Percentiles rank a stretch among this genome's conserved stretches.
phyloP scores from a whole-genome alignment of 768 basidiomycete species.

The Hydnomerulius pinastri region DNA sequence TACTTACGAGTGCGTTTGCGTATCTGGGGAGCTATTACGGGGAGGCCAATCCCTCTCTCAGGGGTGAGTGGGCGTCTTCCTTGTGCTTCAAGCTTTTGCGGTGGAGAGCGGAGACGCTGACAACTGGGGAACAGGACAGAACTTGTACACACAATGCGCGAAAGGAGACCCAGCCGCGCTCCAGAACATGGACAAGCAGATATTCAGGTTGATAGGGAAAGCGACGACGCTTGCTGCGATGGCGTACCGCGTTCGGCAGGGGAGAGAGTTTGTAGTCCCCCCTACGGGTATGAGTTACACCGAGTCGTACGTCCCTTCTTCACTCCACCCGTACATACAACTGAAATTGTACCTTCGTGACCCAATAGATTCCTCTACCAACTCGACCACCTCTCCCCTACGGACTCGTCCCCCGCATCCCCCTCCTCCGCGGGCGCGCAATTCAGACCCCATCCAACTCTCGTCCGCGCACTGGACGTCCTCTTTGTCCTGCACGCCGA shows the following conservation, averaged over 20 bases:
- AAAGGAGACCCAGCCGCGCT: constrained; percentile 66
- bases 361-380: constrained; percentile 77
- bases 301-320: constrained; percentile 56
- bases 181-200: constrained; percentile 88
- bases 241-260: constrained; percentile 92
- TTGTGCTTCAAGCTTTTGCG: background rate
- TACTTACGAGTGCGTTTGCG: constrained; percentile 83
- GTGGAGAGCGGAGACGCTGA: constrained; percentile 3
- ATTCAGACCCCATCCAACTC: constrained; percentile 80
- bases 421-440: constrained; percentile 41
- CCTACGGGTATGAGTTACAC: constrained; percentile 83
- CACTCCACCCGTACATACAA: background rate
- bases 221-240: constrained; percentile 90
- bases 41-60: constrained; percentile 87
- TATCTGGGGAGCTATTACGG: constrained; percentile 87
- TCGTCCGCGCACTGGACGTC: constrained; percentile 85
- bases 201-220: constrained; percentile 86
- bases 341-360: background rate
- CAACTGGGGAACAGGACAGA: constrained; percentile 57
- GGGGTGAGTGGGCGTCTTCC: constrained; percentile 48
- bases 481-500: constrained; percentile 89
- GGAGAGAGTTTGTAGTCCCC: constrained; percentile 83
- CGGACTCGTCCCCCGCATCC: constrained; percentile 37
- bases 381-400: constrained; percentile 70
- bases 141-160: constrained; percentile 71